phyloP scores from a whole-genome alignment of 179 eudicot genomes.

The Beta corolliflora region DNA sequence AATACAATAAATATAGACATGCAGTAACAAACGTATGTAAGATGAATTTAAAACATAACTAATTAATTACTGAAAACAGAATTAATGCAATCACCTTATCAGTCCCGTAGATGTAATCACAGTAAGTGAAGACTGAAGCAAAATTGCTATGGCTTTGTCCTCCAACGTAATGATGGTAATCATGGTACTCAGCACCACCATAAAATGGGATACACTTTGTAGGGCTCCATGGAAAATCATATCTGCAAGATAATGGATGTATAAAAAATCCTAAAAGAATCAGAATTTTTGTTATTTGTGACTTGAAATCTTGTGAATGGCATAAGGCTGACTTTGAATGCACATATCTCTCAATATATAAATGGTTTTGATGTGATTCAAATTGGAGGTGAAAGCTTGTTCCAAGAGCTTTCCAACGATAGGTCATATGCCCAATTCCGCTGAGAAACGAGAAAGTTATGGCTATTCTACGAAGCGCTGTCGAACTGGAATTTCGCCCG shows the following conservation, averaged over 20 bases:
- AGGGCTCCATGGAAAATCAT: conserved; percentile 82
- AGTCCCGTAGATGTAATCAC: conserved; percentile 96
- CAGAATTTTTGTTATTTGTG: too few relatives aligned
- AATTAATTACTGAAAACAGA: conserved; percentile 53
- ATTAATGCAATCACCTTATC: conserved; percentile 62
- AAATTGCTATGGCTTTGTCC: conserved; percentile 97
- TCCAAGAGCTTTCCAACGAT: too few relatives aligned
- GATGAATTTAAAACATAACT: background rate
- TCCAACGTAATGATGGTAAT: conserved; percentile 97
- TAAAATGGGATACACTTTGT: conserved; percentile 87
- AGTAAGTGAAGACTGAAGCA: conserved; percentile 92
- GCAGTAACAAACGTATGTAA: conserved; percentile 33
- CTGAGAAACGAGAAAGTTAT: too few relatives aligned
- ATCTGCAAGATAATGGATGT: conserved; percentile 43
- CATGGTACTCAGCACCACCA: conserved; percentile 97
- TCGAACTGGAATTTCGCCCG: too few relatives aligned
- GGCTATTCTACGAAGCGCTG: too few relatives aligned
- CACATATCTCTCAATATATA: too few relatives aligned
- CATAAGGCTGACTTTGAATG: too few relatives aligned
- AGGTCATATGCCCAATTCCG: too few relatives aligned
- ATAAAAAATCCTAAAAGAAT: too few relatives aligned
- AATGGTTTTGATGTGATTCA: too few relatives aligned
- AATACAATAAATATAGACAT: conserved; percentile 18
- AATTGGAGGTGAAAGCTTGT: too few relatives aligned
- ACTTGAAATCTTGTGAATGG: too few relatives aligned